Evolutionary conservation across 2,329 filamentous ascomycete species (phyloP).

Genomic region (Stagonosporopsis chrysanthemi): DNA sequence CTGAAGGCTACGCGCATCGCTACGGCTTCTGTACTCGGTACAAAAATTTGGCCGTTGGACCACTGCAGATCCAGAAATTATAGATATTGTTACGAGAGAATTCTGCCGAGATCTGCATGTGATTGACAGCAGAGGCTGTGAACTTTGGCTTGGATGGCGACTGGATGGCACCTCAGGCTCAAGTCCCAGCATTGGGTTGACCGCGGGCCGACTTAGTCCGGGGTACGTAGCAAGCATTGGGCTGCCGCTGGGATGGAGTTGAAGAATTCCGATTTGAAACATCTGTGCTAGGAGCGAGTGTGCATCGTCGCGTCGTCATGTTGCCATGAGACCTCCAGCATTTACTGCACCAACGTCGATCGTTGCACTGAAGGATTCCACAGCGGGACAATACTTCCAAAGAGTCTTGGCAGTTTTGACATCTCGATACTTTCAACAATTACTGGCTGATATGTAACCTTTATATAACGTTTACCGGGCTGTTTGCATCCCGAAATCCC

Average conservation of each 20-base stretch:
- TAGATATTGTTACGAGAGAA: slow-evolving; percentile 36
- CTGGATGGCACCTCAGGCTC: slow-evolving; percentile 15
- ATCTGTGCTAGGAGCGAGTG: neutral
- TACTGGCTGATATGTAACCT: neutral
- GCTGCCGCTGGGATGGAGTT: neutral
- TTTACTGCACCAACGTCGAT: neutral
- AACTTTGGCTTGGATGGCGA: slow-evolving; percentile 5
- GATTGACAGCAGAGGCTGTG: slow-evolving; percentile 23
- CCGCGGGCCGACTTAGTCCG: slow-evolving; percentile 31
- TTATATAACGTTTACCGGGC: neutral
- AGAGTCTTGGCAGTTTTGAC: neutral
- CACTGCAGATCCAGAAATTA: slow-evolving; percentile 11
- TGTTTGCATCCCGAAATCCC: neutral
- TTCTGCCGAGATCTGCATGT: slow-evolving; percentile 32
- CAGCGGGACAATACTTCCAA: neutral
- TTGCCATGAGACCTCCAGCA: neutral
- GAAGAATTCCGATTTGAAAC: neutral
- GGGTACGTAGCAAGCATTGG: slow-evolving; percentile 9
- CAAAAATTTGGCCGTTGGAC: slow-evolving; percentile 3
- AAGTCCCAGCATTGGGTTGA: slow-evolving; percentile 12
- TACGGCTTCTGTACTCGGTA: slow-evolving; percentile 18
- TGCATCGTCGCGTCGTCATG: neutral
- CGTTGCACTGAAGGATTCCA: neutral
- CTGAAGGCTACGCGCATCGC: slow-evolving; percentile 10
- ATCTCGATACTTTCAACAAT: no score